Percentiles rank a stretch among this genome's conserved stretches.
phyloP scores from a whole-genome alignment of 169 alveolate species.

The Plasmodium malariae region DNA sequence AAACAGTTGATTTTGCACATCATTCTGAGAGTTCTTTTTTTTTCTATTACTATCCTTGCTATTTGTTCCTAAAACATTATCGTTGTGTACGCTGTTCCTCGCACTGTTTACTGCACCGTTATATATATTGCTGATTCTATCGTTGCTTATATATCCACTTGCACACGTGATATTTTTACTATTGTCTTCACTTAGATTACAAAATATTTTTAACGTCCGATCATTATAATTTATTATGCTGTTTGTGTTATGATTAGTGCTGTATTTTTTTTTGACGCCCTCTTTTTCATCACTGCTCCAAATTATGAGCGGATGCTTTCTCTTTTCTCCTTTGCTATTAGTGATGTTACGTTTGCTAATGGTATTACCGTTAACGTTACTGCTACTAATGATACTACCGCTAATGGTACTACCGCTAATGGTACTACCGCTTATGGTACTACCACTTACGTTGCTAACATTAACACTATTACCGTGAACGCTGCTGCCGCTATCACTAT shows the following conservation, averaged over 20 bases:
- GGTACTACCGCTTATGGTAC: too few relatives aligned
- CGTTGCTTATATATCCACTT: slow-evolving; percentile 5
- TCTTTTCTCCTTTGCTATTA: neutral
- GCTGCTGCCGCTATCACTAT: too few relatives aligned
- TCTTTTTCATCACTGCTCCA: slow-evolving; percentile 19
- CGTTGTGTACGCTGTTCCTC: neutral
- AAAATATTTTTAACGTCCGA: slow-evolving; percentile 22
- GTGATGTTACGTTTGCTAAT: neutral
- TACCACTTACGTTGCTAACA: too few relatives aligned
- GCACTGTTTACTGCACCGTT: neutral
- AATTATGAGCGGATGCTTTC: neutral
- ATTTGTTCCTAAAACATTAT: neutral
- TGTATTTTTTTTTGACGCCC: slow-evolving; percentile 2
- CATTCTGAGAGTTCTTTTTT: neutral
- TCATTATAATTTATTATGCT: slow-evolving; percentile 55
- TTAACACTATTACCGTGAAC: too few relatives aligned
- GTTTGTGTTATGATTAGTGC: slow-evolving; percentile 22
- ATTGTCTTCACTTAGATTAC: slow-evolving; percentile 27
- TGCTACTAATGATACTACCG: too few relatives aligned
- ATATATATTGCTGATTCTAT: neutral
- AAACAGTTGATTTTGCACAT: neutral
- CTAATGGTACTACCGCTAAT: too few relatives aligned
- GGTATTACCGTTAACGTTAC: neutral
- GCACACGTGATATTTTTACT: slow-evolving; percentile 8
- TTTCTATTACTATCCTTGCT: neutral